Evolutionary conservation across 768 basidiomycete genomes (phyloP).

Genomic region (Trametes cingulata): DNA sequence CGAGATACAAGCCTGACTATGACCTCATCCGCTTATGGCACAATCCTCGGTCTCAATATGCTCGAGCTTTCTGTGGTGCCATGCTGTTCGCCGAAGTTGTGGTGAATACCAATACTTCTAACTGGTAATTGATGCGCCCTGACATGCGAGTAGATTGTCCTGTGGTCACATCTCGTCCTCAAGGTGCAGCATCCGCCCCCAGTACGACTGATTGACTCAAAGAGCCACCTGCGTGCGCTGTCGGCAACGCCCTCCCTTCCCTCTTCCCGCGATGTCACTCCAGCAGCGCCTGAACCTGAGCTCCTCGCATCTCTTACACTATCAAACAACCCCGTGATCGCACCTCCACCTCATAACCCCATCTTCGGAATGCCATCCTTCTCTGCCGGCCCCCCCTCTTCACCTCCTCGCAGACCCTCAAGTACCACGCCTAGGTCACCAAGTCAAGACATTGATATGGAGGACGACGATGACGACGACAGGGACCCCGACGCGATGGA

Average conservation of each 20-base stretch:
- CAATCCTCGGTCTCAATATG: slow-evolving; percentile 37
- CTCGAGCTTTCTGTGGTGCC: slow-evolving; percentile 49
- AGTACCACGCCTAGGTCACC: slow-evolving; percentile 7
- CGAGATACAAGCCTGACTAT: slow-evolving; percentile 42
- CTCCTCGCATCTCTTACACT: slow-evolving; percentile 62
- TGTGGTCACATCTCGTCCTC: slow-evolving; percentile 54
- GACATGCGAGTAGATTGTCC: slow-evolving; percentile 43
- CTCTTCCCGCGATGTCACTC: slow-evolving; percentile 39
- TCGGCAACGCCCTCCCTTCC: slow-evolving; percentile 25
- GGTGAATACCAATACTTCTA: slow-evolving; percentile 42
- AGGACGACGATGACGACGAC: slow-evolving; percentile 33
- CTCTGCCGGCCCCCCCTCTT: slow-evolving; percentile 28
- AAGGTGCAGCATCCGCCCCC: slow-evolving; percentile 68
- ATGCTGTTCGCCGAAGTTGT: slow-evolving; percentile 52
- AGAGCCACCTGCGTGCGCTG: slow-evolving; percentile 35
- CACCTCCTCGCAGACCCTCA: slow-evolving; percentile 9
- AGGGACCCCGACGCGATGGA: slow-evolving; percentile 56
- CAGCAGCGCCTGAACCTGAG: slow-evolving; percentile 54
- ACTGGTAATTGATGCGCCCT: not conserved
- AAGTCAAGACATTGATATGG: slow-evolving; percentile 27
- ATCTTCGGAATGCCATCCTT: slow-evolving; percentile 76
- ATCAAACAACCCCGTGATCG: slow-evolving; percentile 61
- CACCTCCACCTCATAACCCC: slow-evolving; percentile 38
- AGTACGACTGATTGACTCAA: slow-evolving; percentile 68
- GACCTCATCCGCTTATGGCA: slow-evolving; percentile 41